Base-by-base conservation (phyloP, 768 basidiomycete genomes). In the Boletus coccyginus region DNA sequence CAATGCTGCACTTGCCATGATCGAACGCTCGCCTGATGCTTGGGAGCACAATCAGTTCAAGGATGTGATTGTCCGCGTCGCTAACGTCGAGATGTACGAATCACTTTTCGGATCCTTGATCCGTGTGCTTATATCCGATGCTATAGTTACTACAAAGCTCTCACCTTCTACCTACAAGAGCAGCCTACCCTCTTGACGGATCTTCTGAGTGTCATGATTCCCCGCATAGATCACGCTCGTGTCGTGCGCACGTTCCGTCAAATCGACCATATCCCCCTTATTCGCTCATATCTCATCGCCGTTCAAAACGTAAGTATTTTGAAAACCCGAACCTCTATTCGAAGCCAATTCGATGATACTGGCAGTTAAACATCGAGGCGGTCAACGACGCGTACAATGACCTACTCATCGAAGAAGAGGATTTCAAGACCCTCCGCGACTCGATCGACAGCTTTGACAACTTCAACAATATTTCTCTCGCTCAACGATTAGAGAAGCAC, bases 1-100 rank as follows among this genome's bases (percentile, higher is more conserved):
- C 71, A 98, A 99, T 67, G 96, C 97, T 33, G 92, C 96, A 38
- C 79, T 98, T 62, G 93, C 94, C 5, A 99, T 98, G 95, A 98
- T 98, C 71, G 97, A 99, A 72, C 88, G 95, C 19, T 92, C 97
- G 2, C 84, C 92, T n/a, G 94, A 97, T 73, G 94, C 94, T 47
- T 99, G 95, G 95, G 97, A 99, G 55, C 97, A 99, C 77, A 95
- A 93, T 66, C 96, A 98, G 72, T 99, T 99, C 87, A 98, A 98
- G 81, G 97, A 98, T 64, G 88, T 97, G 55, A 83, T 97, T 53
- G 92, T 98, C 67, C 91, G 95, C 57, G 95, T 90, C 21, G 96
- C 97, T 46, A 99, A 99, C 67, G 84, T 98, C 59, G 97, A 99
- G 76, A 98, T 99, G 91, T 91, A 72, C 57, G 85, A 63, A 27